Percentiles rank a stretch among this genome's conserved stretches.
Evolutionary conservation across 805 yeast species (phyloP).

Genomic region (Sugiyamaella mastotermitis): DNA sequence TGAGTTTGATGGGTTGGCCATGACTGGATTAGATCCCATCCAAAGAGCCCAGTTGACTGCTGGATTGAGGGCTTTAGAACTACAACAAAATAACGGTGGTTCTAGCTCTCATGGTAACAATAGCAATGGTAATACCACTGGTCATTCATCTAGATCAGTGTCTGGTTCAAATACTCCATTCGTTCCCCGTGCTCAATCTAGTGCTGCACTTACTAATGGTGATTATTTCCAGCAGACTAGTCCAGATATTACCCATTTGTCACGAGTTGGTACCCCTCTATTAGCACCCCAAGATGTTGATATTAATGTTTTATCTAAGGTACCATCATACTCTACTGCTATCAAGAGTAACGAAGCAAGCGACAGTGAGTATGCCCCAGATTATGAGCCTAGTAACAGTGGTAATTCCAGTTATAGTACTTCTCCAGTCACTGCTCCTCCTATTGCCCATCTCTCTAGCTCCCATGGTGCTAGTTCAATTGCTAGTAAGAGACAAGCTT

Average conservation of each 20-base stretch:
- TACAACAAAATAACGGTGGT: conserved; percentile 22
- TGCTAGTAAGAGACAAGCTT: neutral
- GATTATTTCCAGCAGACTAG: conserved; percentile 8
- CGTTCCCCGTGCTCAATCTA: conserved; percentile 6
- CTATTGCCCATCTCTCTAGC: conserved; percentile 3
- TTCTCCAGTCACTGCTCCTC: conserved; percentile 10
- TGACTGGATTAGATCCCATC: conserved; percentile 25
- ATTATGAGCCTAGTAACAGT: conserved; percentile 48
- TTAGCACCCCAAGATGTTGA: conserved; percentile 24
- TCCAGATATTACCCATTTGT: conserved; percentile 15
- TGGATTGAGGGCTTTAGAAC: conserved; percentile 34
- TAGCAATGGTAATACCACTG: neutral
- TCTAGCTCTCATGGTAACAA: conserved; percentile 5
- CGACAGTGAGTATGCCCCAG: conserved; percentile 54
- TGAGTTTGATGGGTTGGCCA: conserved; percentile 20
- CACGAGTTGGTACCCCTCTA: conserved; percentile 14
- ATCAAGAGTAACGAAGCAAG: conserved; percentile 45
- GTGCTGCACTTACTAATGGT: conserved; percentile 7
- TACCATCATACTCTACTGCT: conserved; percentile 84
- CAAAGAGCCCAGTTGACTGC: conserved; percentile 35
- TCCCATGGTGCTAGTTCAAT: conserved; percentile 1
- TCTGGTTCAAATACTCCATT: conserved; percentile 11
- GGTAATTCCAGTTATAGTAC: conserved; percentile 1
- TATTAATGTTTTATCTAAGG: conserved; percentile 47
- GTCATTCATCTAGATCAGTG: conserved; percentile 9